These are phyloP conservation scores for Perkinsus olseni DNA, from an alignment of 169 alveolate species.

Conservation along the genomic window DNA sequence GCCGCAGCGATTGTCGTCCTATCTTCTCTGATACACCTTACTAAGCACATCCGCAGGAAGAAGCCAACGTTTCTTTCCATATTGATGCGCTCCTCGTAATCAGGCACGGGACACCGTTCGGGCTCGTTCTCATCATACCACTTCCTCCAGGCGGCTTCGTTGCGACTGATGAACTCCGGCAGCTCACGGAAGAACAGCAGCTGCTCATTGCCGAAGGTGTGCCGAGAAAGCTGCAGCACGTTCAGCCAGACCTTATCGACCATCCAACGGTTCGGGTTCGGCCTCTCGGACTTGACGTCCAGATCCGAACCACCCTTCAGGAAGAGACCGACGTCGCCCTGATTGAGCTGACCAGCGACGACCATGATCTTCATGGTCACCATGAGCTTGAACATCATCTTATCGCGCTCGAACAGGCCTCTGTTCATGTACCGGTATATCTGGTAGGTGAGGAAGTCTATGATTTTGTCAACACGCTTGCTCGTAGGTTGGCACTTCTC, in stretches of 20 bases:
- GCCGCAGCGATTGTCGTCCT: conserved; percentile 80
- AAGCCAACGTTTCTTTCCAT: conserved; percentile 75
- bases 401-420: conserved; percentile 91
- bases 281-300: conserved; percentile 70
- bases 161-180: conserved; percentile 70
- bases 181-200: conserved; percentile 78
- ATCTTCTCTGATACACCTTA: conserved; percentile 85
- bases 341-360: conserved; percentile 70
- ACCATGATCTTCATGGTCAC: conserved; percentile 79
- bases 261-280: conserved; percentile 70
- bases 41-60: conserved; percentile 64
- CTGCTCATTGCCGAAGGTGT: conserved; percentile 79
- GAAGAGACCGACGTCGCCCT: conserved; percentile 78
- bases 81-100: conserved; percentile 74
- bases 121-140: conserved; percentile 84
- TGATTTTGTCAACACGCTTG: conserved; percentile 81
- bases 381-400: conserved; percentile 84
- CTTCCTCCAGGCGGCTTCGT: conserved; percentile 69
- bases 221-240: conserved; percentile 78
- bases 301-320: conserved; percentile 64
- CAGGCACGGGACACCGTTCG: conserved; percentile 81
- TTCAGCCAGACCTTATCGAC: conserved; percentile 78
- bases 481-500: conserved; percentile 82
- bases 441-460: conserved; percentile 62
- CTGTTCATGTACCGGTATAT: conserved; percentile 86